Evolutionary conservation across 148 eudicot genomes (phyloP).

Genomic region (Fagopyrum esculentum): DNA sequence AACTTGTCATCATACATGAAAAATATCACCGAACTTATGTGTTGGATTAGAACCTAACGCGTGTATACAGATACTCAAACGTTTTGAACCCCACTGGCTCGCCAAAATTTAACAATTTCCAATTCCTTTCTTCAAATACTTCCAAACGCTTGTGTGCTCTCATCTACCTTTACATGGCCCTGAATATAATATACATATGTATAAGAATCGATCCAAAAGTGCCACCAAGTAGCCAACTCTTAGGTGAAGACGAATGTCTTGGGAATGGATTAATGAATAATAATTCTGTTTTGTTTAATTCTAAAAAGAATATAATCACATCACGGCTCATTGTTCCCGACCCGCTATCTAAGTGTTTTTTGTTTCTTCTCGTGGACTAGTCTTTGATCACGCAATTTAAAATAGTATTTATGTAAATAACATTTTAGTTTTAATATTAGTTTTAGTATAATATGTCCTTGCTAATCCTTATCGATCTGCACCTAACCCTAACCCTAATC

Average conservation of each 20-base stretch:
- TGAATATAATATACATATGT: not conserved
- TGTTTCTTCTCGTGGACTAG: conserved; percentile 10
- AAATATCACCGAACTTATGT: no score
- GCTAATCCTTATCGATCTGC: not conserved
- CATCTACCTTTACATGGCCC: not conserved
- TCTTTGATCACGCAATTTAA: not conserved
- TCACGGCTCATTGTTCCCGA: conserved; percentile 12
- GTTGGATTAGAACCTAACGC: no score
- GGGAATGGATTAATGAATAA: conserved; percentile 10
- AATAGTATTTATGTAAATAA: conserved; percentile 1
- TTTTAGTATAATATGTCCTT: not conserved
- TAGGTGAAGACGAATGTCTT: conserved; percentile 8
- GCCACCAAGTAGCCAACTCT: conserved; percentile 8
- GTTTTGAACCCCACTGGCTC: no score
- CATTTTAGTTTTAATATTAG: not conserved
- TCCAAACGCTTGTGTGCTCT: not conserved
- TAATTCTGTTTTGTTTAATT: conserved; percentile 2
- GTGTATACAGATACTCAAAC: no score
- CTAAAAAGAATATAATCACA: conserved; percentile 9
- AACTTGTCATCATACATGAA: no score
- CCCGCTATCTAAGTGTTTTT: conserved; percentile 12
- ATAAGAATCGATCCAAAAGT: conserved; percentile 5
- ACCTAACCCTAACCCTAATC: not conserved
- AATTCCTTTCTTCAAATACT: not conserved
- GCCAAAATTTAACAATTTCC: no score